These are phyloP conservation scores for Fusarium floridanum DNA, from an alignment of 2,329 filamentous ascomycete genomes.

Conservation along the genomic window DNA sequence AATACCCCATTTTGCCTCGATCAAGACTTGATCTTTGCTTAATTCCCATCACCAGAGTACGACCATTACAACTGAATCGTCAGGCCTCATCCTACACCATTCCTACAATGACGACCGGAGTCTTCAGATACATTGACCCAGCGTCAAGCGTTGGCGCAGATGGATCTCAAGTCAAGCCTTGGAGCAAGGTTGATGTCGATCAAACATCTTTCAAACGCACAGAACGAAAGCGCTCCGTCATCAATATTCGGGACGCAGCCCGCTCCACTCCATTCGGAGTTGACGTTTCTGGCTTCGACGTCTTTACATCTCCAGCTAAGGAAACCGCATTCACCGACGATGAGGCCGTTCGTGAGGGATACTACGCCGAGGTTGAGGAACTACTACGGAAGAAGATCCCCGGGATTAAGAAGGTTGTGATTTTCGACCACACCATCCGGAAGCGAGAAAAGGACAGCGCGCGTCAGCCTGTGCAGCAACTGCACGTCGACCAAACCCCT, in stretches of 20 bases:
- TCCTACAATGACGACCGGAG: slow-evolving; percentile 33
- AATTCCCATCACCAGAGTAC: background rate
- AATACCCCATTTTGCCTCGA: background rate
- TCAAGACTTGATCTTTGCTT: background rate
- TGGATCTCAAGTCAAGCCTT: slow-evolving; percentile 30
- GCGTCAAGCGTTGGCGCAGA: slow-evolving; percentile 28
- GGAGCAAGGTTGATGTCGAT: slow-evolving; percentile 44
- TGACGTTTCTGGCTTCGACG: slow-evolving; percentile 44
- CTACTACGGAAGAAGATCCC: slow-evolving; percentile 67
- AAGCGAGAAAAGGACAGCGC: slow-evolving; percentile 65
- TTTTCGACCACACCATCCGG: slow-evolving; percentile 81
- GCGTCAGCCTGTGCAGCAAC: slow-evolving; percentile 75
- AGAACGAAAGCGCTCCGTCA: slow-evolving; percentile 35
- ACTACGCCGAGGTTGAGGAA: slow-evolving; percentile 73
- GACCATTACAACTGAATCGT: background rate
- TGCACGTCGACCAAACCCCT: slow-evolving; percentile 80
- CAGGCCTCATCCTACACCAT: background rate
- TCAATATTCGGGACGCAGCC: slow-evolving; percentile 40
- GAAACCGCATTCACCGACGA: slow-evolving; percentile 70
- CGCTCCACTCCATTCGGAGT: slow-evolving; percentile 33
- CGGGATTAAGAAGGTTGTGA: slow-evolving; percentile 71
- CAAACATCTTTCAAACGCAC: slow-evolving; percentile 37
- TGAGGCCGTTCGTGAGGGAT: slow-evolving; percentile 63
- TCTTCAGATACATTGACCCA: slow-evolving; percentile 36
- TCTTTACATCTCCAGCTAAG: slow-evolving; percentile 51